Conservation (phyloP, 169 alveolate genomes). For the Eimeria tenella region DNA sequence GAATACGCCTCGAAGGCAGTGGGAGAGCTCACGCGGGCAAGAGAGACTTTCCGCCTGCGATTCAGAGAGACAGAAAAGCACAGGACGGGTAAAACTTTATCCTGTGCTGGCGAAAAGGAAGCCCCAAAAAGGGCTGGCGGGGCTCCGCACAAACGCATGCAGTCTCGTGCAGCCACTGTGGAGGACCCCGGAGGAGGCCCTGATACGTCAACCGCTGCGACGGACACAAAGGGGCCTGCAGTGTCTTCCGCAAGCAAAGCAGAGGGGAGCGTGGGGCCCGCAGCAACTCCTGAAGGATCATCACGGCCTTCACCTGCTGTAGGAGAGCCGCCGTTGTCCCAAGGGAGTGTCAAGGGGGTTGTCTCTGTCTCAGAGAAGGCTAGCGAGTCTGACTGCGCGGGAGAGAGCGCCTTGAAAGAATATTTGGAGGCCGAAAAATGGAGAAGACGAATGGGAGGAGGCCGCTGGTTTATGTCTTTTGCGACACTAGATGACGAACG, state of each 20-base stretch:
- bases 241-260: too few relatives aligned
- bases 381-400: background rate
- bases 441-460: conserved; percentile 25
- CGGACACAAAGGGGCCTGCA: too few relatives aligned
- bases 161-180: background rate
- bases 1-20: conserved; percentile 56
- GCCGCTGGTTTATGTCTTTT: conserved; percentile 63
- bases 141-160: background rate
- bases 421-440: background rate
- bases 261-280: too few relatives aligned
- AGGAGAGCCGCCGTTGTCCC: too few relatives aligned
- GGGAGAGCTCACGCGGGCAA: conserved; percentile 17
- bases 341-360: too few relatives aligned
- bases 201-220: too few relatives aligned
- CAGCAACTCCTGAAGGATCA: too few relatives aligned
- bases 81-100: background rate
- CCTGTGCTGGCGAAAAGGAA: conserved; percentile 1
- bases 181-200: too few relatives aligned
- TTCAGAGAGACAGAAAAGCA: conserved; percentile 40
- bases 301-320: too few relatives aligned
- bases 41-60: conserved; percentile 1
- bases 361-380: too few relatives aligned
- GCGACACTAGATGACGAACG: conserved; percentile 63
- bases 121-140: background rate
- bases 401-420: background rate